Base-by-base conservation (phyloP, 495 filamentous ascomycete genomes). In the Acidomyces sp. region DNA sequence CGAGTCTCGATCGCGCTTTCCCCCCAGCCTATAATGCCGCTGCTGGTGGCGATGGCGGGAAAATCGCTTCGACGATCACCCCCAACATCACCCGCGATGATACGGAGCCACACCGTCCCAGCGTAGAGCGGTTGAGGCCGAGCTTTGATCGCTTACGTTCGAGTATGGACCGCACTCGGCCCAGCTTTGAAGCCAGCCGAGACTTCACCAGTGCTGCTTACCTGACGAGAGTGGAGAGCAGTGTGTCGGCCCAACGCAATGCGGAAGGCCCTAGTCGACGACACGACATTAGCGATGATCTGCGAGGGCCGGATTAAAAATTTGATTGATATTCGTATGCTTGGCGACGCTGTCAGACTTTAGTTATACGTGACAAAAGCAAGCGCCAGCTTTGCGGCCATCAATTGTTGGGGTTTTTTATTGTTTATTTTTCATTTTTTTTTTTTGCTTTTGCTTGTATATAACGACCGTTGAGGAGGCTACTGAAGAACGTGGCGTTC, bases 151-250 rank as follows among this genome's bases (percentile, higher is more conserved):
- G 85, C 41, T 74, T 90, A 45, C 67, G 85, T 11, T 64, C 67
- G 22, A 80, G 75, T 0, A 78, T 85, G 69, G 83, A 90, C 55
- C 69, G 77, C 3, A 67, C 81, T 19, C 67, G 83, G 48, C 75
- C 75, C 20, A 86, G 80, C 57, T 90, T 82, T 52, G 88, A 94
- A 62, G 70, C 71, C 6, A 85, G 77, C 53, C 83, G 78, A 50
- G 90, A 96, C 47, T 93, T 94, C 53, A 90, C 86, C 6, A 84
- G 80, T 9, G 86, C 85, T 19, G 82, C 83, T 23, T 70, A 85
- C 59, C 67, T 93, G 39, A 77, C 78, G 37, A 68, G 86, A 43
- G 69, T 94, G 53, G 90, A 97, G 64, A 49, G 45, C 20, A 44
- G 26, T n/a, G 18, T 43, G 25, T 43, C 45, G 34, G n/a, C n/a